phyloP scores from a whole-genome alignment of 2,329 filamentous ascomycete genomes.

The Epichloe hybrida region DNA sequence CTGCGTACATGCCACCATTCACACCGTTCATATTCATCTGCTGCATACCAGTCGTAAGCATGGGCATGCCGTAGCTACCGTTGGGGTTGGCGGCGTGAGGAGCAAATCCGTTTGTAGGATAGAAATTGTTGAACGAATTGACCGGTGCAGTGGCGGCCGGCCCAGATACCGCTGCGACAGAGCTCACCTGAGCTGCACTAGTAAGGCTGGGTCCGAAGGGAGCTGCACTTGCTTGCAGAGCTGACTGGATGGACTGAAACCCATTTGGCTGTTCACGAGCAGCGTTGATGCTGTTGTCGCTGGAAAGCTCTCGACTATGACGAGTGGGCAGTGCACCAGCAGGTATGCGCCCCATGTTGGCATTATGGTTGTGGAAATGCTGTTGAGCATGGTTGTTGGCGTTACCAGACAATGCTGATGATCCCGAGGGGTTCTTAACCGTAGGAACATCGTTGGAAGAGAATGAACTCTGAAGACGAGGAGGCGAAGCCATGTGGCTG shows the following conservation, averaged over 20 bases:
- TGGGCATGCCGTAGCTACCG: conserved; percentile 21
- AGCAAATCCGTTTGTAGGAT: conserved; percentile 17
- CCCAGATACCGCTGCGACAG: conserved; percentile 13
- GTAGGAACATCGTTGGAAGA: conserved; percentile 84
- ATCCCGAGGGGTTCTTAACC: conserved; percentile 53
- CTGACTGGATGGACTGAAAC: conserved; percentile 52
- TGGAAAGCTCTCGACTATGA: conserved; percentile 59
- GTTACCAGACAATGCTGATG: conserved; percentile 28
- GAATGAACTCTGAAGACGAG: conserved; percentile 75
- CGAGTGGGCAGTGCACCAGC: conserved; percentile 50
- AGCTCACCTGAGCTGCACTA: conserved; percentile 14
- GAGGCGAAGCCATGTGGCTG: conserved; percentile 47
- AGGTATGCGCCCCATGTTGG: conserved; percentile 68
- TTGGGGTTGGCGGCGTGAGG: conserved; percentile 12
- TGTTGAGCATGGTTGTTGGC: conserved; percentile 48
- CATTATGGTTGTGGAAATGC: conserved; percentile 65
- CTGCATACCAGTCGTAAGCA: conserved; percentile 56
- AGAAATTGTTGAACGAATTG: conserved; percentile 20
- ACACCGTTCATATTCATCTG: conserved; percentile 44
- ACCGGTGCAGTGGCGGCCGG: conserved; percentile 12
- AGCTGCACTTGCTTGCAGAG: conserved; percentile 65
- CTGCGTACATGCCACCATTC: conserved; percentile 34
- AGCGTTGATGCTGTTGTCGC: conserved; percentile 27
- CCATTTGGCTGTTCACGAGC: conserved; percentile 31
- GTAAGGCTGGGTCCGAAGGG: conserved; percentile 56